phyloP scores from a whole-genome alignment of 2,329 filamentous ascomycete genomes.

The Fusarium paranaense region DNA sequence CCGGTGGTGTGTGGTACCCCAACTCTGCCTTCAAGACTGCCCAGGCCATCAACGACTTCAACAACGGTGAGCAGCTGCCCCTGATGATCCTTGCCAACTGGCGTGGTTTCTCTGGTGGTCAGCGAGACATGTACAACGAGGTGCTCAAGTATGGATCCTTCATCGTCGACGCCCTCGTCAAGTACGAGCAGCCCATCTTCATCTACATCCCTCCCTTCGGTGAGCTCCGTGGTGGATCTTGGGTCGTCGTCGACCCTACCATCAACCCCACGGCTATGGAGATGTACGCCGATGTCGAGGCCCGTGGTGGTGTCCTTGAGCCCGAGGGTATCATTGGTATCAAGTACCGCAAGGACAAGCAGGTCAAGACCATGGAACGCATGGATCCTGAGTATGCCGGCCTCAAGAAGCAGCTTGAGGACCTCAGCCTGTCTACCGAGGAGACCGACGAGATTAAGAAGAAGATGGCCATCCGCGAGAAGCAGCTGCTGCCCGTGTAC shows the following conservation, averaged over 20 bases:
- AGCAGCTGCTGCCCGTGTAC: slow-evolving; percentile 91
- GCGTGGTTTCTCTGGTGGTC: slow-evolving; percentile 99
- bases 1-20: slow-evolving; percentile 99
- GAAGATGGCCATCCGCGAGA: slow-evolving; percentile 87
- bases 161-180: slow-evolving; percentile 98
- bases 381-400: slow-evolving; percentile 85
- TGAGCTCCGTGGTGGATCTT: slow-evolving; percentile 97
- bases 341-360: slow-evolving; percentile 98
- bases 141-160: slow-evolving; percentile 99
- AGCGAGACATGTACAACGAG: slow-evolving; percentile 99
- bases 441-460: slow-evolving; percentile 82
- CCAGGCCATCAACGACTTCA: slow-evolving; percentile 98
- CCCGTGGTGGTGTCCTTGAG: slow-evolving; percentile 96
- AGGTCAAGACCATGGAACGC: slow-evolving; percentile 96
- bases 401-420: slow-evolving; percentile 82
- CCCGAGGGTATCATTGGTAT: slow-evolving; percentile 98
- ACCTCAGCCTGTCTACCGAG: slow-evolving; percentile 74
- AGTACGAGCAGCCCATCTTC: slow-evolving; percentile 98
- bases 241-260: slow-evolving; percentile 98
- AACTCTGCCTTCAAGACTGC: slow-evolving; percentile 99
- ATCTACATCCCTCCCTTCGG: slow-evolving; percentile 98
- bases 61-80: slow-evolving; percentile 96
- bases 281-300: slow-evolving; percentile 97
- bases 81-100: slow-evolving; percentile 99
- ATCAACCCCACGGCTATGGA: slow-evolving; percentile 98